Evolutionary conservation across 805 yeast genomes (phyloP), one percentile per base, ranked within the genome.

Genomic region (Cyberlindnera maritima): DNA sequence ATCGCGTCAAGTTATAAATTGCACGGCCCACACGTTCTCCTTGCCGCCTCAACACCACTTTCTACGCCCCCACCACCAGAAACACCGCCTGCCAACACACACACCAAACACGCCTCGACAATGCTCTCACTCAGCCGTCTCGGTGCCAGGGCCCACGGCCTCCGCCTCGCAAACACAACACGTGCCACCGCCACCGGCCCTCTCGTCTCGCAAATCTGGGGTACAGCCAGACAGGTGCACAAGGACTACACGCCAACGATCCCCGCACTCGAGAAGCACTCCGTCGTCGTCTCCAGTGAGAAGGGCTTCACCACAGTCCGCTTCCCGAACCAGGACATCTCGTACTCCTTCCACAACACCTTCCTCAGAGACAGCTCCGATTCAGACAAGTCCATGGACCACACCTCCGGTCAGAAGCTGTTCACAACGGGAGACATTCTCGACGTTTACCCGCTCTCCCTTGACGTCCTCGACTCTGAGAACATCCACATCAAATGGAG

Each of bases 361-460:
- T 84, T 86, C 54, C 67, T 87, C 17, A 72, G 92, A 57, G 95
- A 86, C 57, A 72, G 88, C 0, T 81, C 88, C 39, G 58, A 62
- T 4, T 65, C 77, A 13, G 52, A 66, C 1, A 58, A 56, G 11
- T 78, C 86, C 0, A 70, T 83, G 5, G 87, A 86, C 52, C 66
- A 70, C 3, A 58, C 63, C 21, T 74, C 87, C 0, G 74, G 75
- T 17, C 91, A 85, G 58, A 85, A 83, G 59, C 58, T 74, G 25
- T 81, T 83, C 63, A 75, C 85, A n/a, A 82, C 90, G 0, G 81
- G 79, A 1, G 60, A 70, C 43, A 63, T 77, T 45, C 57, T 68
- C 47, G 49, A 53, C 49, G 31, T 53, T 52, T 50, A 53, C 55
- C 72, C 84, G 0, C 49, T 52, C 4, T 58, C 52, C 0, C 59